These are phyloP conservation scores for Emericellopsis atlantica DNA, from an alignment of 2,329 filamentous ascomycete species.

Conservation along the genomic window DNA sequence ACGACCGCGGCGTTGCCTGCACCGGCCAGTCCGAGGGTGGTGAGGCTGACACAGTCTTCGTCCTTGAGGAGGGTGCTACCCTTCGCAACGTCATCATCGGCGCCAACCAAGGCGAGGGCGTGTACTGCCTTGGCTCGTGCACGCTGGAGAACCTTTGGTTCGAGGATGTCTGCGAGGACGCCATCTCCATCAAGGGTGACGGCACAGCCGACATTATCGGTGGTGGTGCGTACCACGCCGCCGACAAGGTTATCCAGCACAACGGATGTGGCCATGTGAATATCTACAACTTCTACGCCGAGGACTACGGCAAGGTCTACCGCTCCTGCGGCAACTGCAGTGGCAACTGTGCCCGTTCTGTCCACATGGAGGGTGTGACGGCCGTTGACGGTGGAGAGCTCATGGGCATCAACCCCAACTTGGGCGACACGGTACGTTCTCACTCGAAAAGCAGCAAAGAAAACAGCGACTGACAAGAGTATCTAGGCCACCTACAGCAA, in stretches of 20 bases:
- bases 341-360: slow-evolving; percentile 22
- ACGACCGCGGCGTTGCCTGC: slow-evolving; percentile 19
- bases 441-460: no score
- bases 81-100: slow-evolving; percentile 11
- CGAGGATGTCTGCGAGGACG: slow-evolving; percentile 12
- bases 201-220: slow-evolving; percentile 18
- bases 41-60: slow-evolving; percentile 8
- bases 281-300: slow-evolving; percentile 10
- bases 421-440: slow-evolving; percentile 13
- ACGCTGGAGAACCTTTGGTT: slow-evolving; percentile 14
- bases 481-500: slow-evolving; percentile 3
- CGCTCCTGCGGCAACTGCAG: slow-evolving; percentile 31
- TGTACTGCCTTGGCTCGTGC: slow-evolving; percentile 13
- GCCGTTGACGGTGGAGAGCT: slow-evolving; percentile 25
- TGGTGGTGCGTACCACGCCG: slow-evolving; percentile 22
- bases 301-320: slow-evolving; percentile 33
- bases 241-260: slow-evolving; percentile 28
- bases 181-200: slow-evolving; percentile 9
- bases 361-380: slow-evolving; percentile 28
- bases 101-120: slow-evolving; percentile 11
- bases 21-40: slow-evolving; percentile 7
- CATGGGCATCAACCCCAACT: slow-evolving; percentile 27
- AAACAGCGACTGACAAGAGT: no score
- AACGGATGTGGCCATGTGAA: slow-evolving; percentile 24
- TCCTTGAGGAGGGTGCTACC: slow-evolving; percentile 8